Percentiles rank a stretch among this genome's conserved stretches.
Conservation (phyloP, 1,139 yeast genomes). For the Schizosaccharomyces versatilis region DNA sequence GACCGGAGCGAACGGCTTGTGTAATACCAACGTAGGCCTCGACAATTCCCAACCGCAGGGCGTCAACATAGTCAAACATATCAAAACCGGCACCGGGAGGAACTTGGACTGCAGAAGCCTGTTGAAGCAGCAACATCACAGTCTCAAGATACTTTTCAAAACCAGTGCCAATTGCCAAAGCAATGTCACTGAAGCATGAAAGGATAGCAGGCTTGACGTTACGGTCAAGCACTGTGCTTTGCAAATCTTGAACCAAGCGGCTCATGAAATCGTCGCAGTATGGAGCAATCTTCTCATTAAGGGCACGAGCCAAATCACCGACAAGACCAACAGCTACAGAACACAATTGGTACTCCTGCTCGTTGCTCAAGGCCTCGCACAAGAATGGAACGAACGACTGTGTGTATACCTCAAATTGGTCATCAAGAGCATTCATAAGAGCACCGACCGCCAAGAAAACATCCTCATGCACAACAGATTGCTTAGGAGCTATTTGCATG, state of each 20-base stretch:
- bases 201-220: slow-evolving; percentile 72
- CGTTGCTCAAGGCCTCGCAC: slow-evolving; percentile 53
- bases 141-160: slow-evolving; percentile 57
- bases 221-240: slow-evolving; percentile 28
- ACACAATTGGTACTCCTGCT: slow-evolving; percentile 54
- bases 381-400: slow-evolving; percentile 63
- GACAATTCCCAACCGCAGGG: slow-evolving; percentile 62
- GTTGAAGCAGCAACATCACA: slow-evolving; percentile 49
- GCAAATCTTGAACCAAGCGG: slow-evolving; percentile 50
- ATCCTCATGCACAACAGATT: slow-evolving; percentile 81
- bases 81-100: slow-evolving; percentile 42
- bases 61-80: slow-evolving; percentile 50
- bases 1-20: slow-evolving; percentile 43
- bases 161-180: slow-evolving; percentile 61
- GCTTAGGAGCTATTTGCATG: slow-evolving; percentile 33
- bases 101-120: slow-evolving; percentile 31
- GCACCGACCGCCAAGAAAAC: slow-evolving; percentile 81
- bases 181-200: slow-evolving; percentile 93
- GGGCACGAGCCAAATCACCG: slow-evolving; percentile 88
- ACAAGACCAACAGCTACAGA: slow-evolving; percentile 82
- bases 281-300: slow-evolving; percentile 49
- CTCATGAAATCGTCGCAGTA: slow-evolving; percentile 68
- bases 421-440: slow-evolving; percentile 50
- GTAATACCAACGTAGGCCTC: slow-evolving; percentile 92
- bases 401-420: slow-evolving; percentile 51